These are phyloP conservation scores for Aegilops tauschii DNA, from an alignment of 176 grass and related monocot genomes.

Conservation along the genomic window DNA sequence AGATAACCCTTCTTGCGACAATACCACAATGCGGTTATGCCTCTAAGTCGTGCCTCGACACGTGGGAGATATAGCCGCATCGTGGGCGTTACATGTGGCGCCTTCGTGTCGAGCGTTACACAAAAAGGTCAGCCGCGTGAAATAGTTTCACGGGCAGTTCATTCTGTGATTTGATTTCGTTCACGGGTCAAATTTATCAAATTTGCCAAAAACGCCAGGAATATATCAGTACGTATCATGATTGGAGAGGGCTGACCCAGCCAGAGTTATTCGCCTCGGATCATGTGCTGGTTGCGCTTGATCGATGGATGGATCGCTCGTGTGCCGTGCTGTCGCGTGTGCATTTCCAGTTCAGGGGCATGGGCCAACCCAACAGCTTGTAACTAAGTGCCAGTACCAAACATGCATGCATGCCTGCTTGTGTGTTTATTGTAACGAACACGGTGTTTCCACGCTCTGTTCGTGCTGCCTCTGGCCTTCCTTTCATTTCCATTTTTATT, in stretches of 20 bases:
- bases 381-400: background rate
- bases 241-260: background rate
- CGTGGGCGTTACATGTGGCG: too few species aligned
- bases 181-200: too few species aligned
- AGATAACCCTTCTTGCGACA: too few species aligned
- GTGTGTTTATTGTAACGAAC: background rate
- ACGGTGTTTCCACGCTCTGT: background rate
- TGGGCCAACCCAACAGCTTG: slow-evolving; percentile 4
- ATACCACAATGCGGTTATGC: too few species aligned
- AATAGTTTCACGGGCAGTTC: too few species aligned
- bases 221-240: background rate
- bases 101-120: too few species aligned
- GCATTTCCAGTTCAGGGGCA: slow-evolving; percentile 1
- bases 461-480: too few species aligned
- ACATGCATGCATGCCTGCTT: background rate
- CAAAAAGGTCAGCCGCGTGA: too few species aligned
- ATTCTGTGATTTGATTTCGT: too few species aligned
- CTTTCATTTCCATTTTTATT: background rate
- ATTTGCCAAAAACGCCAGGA: background rate
- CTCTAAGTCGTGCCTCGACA: too few species aligned
- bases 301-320: background rate
- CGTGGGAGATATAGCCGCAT: too few species aligned
- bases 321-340: background rate
- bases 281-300: background rate
- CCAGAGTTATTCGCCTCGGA: background rate